Conservation (phyloP, 164 flowering plant genomes). For the Buxus sempervirens region DNA sequence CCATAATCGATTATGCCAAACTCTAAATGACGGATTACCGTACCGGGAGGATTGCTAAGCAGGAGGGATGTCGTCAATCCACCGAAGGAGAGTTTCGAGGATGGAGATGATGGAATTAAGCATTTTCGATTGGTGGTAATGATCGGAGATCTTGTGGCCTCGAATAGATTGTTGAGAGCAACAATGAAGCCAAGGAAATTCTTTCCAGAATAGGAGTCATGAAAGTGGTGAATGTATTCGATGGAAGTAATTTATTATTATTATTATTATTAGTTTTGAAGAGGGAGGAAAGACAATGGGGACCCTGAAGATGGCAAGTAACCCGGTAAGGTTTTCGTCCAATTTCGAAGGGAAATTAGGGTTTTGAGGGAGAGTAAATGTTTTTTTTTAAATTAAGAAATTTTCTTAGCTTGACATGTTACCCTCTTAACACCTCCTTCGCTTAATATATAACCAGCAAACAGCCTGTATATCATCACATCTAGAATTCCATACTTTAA, state of each 20-base stretch:
- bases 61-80: constrained; percentile 63
- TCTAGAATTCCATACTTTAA: too few species aligned
- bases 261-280: constrained; percentile 45
- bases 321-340: too few species aligned
- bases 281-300: constrained; percentile 27
- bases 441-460: too few species aligned
- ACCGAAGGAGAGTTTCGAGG: constrained; percentile 32
- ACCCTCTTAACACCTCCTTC: too few species aligned
- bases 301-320: too few species aligned
- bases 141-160: constrained; percentile 50
- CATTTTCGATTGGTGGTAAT: constrained; percentile 39
- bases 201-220: constrained; percentile 33
- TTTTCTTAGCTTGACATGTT: too few species aligned
- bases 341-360: too few species aligned
- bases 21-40: constrained; percentile 50
- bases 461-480: too few species aligned
- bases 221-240: constrained; percentile 45
- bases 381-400: too few species aligned
- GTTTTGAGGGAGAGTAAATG: too few species aligned
- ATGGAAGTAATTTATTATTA: constrained; percentile 46
- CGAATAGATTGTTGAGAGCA: constrained; percentile 51
- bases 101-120: constrained; percentile 27
- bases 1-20: constrained; percentile 57
- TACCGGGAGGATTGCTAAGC: constrained; percentile 46
- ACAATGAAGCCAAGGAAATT: constrained; percentile 65